phyloP scores from a whole-genome alignment of 371 early-diverging fungal species.

The Rhizopus stolonifer region DNA sequence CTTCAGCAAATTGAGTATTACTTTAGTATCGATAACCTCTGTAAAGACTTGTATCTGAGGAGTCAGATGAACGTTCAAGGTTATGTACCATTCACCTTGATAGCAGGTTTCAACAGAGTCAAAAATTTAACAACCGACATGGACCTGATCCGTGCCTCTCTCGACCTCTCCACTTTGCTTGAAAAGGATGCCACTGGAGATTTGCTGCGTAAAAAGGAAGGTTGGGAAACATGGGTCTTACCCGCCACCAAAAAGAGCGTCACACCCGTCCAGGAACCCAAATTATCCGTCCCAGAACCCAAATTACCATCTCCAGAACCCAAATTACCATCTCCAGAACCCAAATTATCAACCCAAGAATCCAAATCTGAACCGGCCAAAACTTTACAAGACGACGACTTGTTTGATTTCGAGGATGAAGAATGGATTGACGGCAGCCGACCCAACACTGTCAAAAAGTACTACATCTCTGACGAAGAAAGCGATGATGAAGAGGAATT shows the following conservation, averaged over 20 bases:
- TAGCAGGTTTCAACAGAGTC: constrained; percentile 84
- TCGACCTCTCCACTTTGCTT: constrained; percentile 44
- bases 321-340: neutral
- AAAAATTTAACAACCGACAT: constrained; percentile 62
- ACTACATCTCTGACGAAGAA: constrained; percentile 64
- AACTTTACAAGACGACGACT: constrained; percentile 65
- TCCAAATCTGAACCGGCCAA: neutral
- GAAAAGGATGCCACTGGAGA: constrained; percentile 38
- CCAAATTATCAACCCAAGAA: neutral
- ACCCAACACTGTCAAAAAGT: constrained; percentile 60
- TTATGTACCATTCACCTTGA: constrained; percentile 64
- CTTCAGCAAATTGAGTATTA: constrained; percentile 76
- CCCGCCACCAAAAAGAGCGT: constrained; percentile 21
- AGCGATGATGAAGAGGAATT: constrained; percentile 65
- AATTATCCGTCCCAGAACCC: no score
- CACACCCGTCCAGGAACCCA: no score
- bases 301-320: no score
- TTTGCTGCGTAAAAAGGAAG: constrained; percentile 58
- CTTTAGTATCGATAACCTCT: constrained; percentile 90
- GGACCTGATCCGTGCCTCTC: constrained; percentile 52
- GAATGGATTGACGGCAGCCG: constrained; percentile 63
- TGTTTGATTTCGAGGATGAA: constrained; percentile 77
- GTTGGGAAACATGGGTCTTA: constrained; percentile 73
- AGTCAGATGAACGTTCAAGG: constrained; percentile 80
- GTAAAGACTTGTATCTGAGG: constrained; percentile 87